Percentiles rank a stretch among this genome's conserved stretches.
phyloP scores from a whole-genome alignment of 75 land plant genomes.

The Isoetes taiwanensis region DNA sequence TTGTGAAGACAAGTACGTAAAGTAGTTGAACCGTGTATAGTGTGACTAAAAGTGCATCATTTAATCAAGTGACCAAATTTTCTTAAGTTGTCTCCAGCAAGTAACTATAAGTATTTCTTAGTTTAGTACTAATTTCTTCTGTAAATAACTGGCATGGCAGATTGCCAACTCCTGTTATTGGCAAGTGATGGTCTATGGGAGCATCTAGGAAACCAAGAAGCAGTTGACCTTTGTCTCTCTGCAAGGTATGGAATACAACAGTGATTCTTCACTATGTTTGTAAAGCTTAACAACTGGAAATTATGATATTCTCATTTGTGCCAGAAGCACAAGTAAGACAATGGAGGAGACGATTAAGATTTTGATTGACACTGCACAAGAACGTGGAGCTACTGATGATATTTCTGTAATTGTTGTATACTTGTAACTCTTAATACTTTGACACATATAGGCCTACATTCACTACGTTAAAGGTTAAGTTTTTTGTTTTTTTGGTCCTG shows the following conservation, averaged over 20 bases:
- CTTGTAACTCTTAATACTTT: no score
- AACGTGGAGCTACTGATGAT: conserved; percentile 36
- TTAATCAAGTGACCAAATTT: no score
- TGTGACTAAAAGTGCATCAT: no score
- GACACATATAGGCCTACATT: no score
- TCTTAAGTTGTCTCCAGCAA: no score
- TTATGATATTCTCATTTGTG: neutral
- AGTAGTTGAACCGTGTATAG: no score
- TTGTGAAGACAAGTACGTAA: no score
- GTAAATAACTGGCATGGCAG: no score
- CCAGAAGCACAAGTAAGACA: conserved; percentile 7
- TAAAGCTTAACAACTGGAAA: neutral
- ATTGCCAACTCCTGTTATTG: conserved; percentile 19
- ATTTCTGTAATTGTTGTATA: conserved; percentile 24
- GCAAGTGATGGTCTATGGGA: conserved; percentile 45
- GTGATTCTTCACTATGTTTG: neutral
- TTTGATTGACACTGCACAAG: conserved; percentile 25
- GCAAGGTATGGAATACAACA: conserved; percentile 11
- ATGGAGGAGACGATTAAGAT: conserved; percentile 19
- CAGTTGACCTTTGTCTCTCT: conserved; percentile 31
- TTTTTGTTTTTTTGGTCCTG: no score
- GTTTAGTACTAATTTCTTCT: no score
- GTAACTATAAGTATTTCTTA: neutral
- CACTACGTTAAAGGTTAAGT: no score
- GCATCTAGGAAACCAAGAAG: conserved; percentile 29